Base-by-base conservation (phyloP, 2,329 filamentous ascomycete genomes). In the Nothopassalora personata region DNA sequence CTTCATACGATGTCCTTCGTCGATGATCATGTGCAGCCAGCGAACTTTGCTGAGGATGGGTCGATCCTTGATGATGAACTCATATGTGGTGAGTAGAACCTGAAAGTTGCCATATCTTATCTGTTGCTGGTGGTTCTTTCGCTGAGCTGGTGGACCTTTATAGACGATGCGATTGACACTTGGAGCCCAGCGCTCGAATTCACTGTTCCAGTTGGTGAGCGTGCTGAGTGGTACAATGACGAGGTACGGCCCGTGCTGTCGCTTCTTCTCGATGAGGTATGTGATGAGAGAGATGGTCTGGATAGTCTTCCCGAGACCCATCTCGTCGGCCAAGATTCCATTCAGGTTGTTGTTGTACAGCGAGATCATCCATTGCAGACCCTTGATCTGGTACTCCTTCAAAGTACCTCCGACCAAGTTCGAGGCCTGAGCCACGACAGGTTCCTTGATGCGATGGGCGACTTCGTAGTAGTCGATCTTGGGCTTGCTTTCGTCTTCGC, bases 271-370 rank as follows among this genome's bases (percentile, higher is more conserved):
- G 67, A 99, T 97, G 63, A 99, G 86, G 72, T 99, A 95, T 3
- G 93, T 97, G 70, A 99, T 89, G 77, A 99, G 80, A 80, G 90
- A 96, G 77, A 99, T 99, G 48, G 94, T 97, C 76, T 99, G 94
- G 68, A 99, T 99, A 0, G 94, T 99, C 80, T 99, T 99, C 75
- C 94, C 94, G 65, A 99, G 90, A 87, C 94, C 94, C 94, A 99
- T 99, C 77, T 99, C 94, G 71, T 99, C 94, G 60, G 94, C 94
- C 69, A 99, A 81, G 66, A 99, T 97, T 83, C 94, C 94, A 74
- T 99, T 99, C 66, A 99, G 84, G 76, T 97, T 99, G 81, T 99
- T 99, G 86, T 99, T 99, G 83, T 97, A 99, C 13, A 99, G 83
- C 13, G 94, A 99, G 61, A 99, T 87, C 94, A 99, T 99, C 94